Base-by-base conservation (phyloP, 2,329 filamentous ascomycete genomes). In the Iodosphaeria phyllophila region DNA sequence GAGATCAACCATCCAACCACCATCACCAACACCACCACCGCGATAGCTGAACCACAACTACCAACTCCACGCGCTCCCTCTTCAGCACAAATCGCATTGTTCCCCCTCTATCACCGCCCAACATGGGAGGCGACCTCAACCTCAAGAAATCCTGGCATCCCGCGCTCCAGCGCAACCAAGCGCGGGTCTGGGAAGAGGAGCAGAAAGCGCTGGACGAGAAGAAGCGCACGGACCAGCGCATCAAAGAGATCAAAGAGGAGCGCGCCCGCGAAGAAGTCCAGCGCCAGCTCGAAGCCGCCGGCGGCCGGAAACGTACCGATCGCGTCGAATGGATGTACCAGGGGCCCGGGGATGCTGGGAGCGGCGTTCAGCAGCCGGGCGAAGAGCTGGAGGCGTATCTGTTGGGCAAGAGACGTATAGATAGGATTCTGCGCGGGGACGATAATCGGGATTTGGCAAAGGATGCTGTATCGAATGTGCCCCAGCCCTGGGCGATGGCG, bases 271-370 rank as follows among this genome's bases (percentile, higher is more conserved):
- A 93, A 48, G 84, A 95, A 47, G 68, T 95, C 1, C 79, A 93
- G 48, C 69, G 73, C 26, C 65, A 95, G 36, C 80, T 93, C 28
- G 89, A 93, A 51, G 74, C 76, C 3, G 76, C 83, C 1, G 89
- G 89, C 18, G 83, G 84, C 28, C 70, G 66, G 39, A 84, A 82
- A 43, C 65, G 75, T 26, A 55, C 76, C 16, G 74, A 86, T 39
- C 72, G 83, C 18, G 86, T 98, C 14, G 89, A 95, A 41, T 98
- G 89, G 80, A 93, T 98, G 82, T 98, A 98, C 51, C 71, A 76
- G 38, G 86, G 86, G 2, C 83, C 89, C 6, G 76, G 74, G 24
- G 60, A 67, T 40, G 79, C 80, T 18, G 74, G 78, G 41, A 58
- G 60, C n/a, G 76, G 75, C 16, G 79, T 69, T 19, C n/a, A n/a